Conservation (phyloP, 2,329 filamentous ascomycete genomes). For the Colletotrichum salicis region DNA sequence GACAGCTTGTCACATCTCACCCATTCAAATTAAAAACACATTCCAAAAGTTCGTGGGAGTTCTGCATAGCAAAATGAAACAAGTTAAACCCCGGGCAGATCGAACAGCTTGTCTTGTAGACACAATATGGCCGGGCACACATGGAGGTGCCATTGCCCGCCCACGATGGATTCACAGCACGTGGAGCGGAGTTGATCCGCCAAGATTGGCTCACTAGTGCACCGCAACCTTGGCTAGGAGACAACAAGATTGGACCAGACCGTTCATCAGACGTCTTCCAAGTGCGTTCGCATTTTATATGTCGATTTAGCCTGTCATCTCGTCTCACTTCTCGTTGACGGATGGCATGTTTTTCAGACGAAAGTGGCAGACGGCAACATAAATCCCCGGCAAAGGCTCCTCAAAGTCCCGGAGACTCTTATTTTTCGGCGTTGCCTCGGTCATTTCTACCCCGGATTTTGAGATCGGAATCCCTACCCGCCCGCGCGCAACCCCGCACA, state of each 20-base stretch:
- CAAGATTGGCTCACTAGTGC: background rate
- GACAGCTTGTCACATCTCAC: background rate
- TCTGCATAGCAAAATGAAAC: background rate
- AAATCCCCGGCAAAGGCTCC: background rate
- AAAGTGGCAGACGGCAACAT: conserved; percentile 6
- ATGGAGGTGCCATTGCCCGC: background rate
- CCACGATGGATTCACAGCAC: background rate
- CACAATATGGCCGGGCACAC: background rate
- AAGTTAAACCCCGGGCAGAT: background rate
- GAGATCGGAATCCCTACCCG: conserved; percentile 1
- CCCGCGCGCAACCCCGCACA: conserved; percentile 23
- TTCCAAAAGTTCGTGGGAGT: background rate
- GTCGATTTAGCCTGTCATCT: background rate
- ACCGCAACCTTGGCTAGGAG: background rate
- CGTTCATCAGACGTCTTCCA: background rate
- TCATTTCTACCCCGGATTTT: conserved; percentile 26
- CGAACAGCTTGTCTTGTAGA: background rate
- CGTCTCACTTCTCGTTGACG: background rate
- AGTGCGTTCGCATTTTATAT: background rate
- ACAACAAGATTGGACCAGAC: background rate
- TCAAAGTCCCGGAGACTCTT: conserved; percentile 11
- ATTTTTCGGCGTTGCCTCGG: conserved; percentile 22
- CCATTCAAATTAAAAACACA: background rate
- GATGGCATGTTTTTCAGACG: background rate
- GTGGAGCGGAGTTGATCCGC: background rate